Percentiles rank a stretch among this genome's conserved stretches.
phyloP scores from a whole-genome alignment of 2,329 filamentous ascomycete species.

The Sclerotinia trifoliorum region DNA sequence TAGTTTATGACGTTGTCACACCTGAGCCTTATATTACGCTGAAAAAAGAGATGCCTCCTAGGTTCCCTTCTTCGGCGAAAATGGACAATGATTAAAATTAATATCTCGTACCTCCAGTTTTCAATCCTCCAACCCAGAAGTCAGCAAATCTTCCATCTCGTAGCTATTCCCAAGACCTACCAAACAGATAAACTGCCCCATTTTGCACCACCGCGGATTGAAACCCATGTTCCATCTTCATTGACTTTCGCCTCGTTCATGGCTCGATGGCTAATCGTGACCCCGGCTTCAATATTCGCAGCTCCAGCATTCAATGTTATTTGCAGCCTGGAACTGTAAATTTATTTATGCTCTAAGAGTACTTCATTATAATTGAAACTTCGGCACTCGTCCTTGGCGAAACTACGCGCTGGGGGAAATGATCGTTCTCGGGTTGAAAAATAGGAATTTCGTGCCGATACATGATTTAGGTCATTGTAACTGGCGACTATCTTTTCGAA shows the following conservation, averaged over 20 bases:
- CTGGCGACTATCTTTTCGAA: not conserved
- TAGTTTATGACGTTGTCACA: slow-evolving; percentile 28
- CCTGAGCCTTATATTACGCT: slow-evolving; percentile 26
- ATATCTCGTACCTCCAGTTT: slow-evolving; percentile 25
- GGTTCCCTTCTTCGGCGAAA: not conserved
- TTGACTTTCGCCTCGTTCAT: slow-evolving; percentile 34
- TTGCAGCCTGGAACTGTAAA: slow-evolving; percentile 32
- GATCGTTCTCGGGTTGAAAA: slow-evolving; percentile 31
- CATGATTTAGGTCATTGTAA: too few species aligned
- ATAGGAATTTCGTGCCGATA: not conserved
- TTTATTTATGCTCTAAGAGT: slow-evolving; percentile 23
- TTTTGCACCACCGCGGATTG: slow-evolving; percentile 41
- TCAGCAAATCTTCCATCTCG: slow-evolving; percentile 40
- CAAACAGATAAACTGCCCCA: slow-evolving; percentile 44
- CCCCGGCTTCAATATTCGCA: slow-evolving; percentile 50
- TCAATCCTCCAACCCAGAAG: slow-evolving; percentile 31
- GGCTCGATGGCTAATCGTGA: slow-evolving; percentile 49
- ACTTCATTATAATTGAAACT: slow-evolving; percentile 27
- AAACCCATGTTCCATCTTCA: slow-evolving; percentile 33
- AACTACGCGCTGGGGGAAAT: slow-evolving; percentile 26
- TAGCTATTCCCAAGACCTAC: slow-evolving; percentile 37
- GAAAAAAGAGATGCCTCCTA: slow-evolving; percentile 32
- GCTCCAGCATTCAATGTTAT: slow-evolving; percentile 43
- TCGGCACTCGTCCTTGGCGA: slow-evolving; percentile 25
- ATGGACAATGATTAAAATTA: too few species aligned